Evolutionary conservation across 83 land plant genomes (phyloP).

Genomic region (Isoetes engelmannii): DNA sequence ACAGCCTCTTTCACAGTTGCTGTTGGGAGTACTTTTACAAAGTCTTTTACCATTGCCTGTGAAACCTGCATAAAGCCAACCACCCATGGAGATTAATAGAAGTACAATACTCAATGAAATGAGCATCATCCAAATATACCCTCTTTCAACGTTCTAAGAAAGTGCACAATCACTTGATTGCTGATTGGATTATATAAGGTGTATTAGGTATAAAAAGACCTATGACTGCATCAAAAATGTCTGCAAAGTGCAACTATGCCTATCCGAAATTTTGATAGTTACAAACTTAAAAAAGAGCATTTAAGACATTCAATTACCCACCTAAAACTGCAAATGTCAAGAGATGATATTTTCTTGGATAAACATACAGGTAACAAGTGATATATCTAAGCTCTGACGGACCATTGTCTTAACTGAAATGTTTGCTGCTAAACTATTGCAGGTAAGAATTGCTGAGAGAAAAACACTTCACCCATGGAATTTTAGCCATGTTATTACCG

Average conservation of each 20-base stretch:
- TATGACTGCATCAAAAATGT: background rate
- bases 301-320: too few relatives aligned
- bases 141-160: too few relatives aligned
- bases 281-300: too few relatives aligned
- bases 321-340: too few relatives aligned
- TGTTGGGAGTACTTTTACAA: conserved; percentile 46
- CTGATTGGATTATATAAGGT: conserved; percentile 3
- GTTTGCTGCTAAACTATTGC: too few relatives aligned
- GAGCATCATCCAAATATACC: too few relatives aligned
- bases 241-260: background rate
- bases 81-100: too few relatives aligned
- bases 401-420: too few relatives aligned
- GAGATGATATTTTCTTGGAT: too few relatives aligned
- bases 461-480: background rate
- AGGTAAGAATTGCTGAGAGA: background rate
- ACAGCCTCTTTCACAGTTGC: conserved; percentile 59
- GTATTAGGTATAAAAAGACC: background rate
- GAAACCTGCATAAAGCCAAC: conserved; percentile 54
- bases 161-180: too few relatives aligned
- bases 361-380: too few relatives aligned
- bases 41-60: conserved; percentile 72
- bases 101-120: too few relatives aligned
- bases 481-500: background rate
- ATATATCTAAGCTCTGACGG: background rate
- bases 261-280: background rate